Percentiles rank a stretch among this genome's conserved stretches.
Evolutionary conservation across 2,329 filamentous ascomycete species (phyloP).

Genomic region (Myotisia sp.): DNA sequence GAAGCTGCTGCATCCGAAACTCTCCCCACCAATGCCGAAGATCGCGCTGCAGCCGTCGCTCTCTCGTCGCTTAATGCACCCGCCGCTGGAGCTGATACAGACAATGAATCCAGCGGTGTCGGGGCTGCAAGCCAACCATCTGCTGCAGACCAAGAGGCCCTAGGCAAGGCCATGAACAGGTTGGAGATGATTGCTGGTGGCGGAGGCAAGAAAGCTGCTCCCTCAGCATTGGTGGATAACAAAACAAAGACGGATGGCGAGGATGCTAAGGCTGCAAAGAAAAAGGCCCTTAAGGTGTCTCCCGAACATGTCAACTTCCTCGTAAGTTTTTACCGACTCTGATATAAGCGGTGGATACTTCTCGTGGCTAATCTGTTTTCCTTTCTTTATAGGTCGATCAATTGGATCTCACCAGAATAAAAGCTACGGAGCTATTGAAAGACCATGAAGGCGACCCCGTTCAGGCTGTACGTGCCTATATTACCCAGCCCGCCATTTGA

Average conservation of each 20-base stretch:
- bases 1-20: conserved; percentile 22
- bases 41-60: conserved; percentile 37
- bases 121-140: conserved; percentile 20
- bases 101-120: conserved; percentile 17
- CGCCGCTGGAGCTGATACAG: conserved; percentile 21
- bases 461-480: conserved; percentile 30
- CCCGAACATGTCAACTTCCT: conserved; percentile 33
- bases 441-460: conserved; percentile 32
- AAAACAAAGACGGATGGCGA: conserved; percentile 4
- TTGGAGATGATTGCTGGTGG: conserved; percentile 29
- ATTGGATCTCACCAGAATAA: conserved; percentile 32
- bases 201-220: conserved; percentile 16
- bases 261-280: conserved; percentile 13
- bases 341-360: neutral
- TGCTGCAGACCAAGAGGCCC: conserved; percentile 32
- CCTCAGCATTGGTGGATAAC: conserved; percentile 11
- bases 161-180: conserved; percentile 37
- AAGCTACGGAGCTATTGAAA: conserved; percentile 35
- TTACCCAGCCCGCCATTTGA: conserved; percentile 16
- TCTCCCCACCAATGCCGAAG: conserved; percentile 33
- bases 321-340: conserved; percentile 21
- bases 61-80: conserved; percentile 34
- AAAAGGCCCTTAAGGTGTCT: conserved; percentile 31
- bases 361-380: neutral
- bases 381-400: conserved; percentile 26